Evolutionary conservation across 495 filamentous ascomycete species (phyloP), one percentile per base, ranked within the genome.

Genomic region (Penicillium verhagenii): DNA sequence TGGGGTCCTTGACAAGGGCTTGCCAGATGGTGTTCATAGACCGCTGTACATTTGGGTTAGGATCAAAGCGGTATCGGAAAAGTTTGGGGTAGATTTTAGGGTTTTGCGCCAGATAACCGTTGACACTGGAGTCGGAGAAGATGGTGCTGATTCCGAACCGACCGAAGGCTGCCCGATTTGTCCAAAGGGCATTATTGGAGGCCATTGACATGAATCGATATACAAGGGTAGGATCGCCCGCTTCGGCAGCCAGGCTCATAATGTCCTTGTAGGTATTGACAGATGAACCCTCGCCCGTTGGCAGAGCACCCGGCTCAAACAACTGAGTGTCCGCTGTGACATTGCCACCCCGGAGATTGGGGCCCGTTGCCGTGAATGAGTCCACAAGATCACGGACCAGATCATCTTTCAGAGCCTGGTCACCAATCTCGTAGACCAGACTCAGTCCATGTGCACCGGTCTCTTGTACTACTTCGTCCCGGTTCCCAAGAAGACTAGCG

Each of bases 1-100:
- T 83, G 9, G 88, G 79, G 53, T 96, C 91, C 66, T 91, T 94
- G 51, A 97, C 90, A 28, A 97, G 68, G 0, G 93, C 86, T 61
- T 87, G 89, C 94, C 94, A 97, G 58, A 98, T 98, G 51, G 93
- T 89, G 55, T 94, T 91, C 94, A 98, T 98, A 4, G 92, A 92
- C 39, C 86, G 84, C 63, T 90, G 89, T 19, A 97, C 94, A 65
- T 91, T 92, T 4, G 86, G 82, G 65, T 96, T 96, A 0, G 94
- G 94, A 70, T 98, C 94, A 46, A 96, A 97, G 26, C 90, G 79
- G 73, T 97, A 98, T 28, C 94, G 83, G 69, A 88, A 98, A 6
- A 98, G 79, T 68, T 96, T 96, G 2, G 92, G 90, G 63, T 96
- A 96, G 35, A 98, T 81, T 70, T 96, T 97, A 2, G 91, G 90